Percentiles rank a stretch among this genome's conserved stretches.
Evolutionary conservation across 2,329 filamentous ascomycete species (phyloP).

Genomic region (Graphiopsis chlorocephala): DNA sequence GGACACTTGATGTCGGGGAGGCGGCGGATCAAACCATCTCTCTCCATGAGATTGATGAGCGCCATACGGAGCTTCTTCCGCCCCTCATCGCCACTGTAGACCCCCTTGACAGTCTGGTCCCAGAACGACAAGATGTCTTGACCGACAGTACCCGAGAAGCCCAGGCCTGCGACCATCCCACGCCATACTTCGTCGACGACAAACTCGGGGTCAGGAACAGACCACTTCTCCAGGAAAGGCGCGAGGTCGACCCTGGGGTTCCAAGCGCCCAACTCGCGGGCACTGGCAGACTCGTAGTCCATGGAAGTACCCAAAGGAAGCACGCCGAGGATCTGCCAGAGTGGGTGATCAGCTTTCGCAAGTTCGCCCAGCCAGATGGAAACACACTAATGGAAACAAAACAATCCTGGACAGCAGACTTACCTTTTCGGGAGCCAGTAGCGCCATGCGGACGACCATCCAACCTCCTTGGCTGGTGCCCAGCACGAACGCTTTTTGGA

Average conservation of each 20-base stretch:
- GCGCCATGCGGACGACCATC: slow-evolving; percentile 50
- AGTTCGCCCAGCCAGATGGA: background rate
- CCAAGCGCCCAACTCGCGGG: slow-evolving; percentile 48
- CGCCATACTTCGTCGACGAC: slow-evolving; percentile 38
- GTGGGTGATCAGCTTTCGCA: background rate
- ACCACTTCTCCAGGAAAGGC: slow-evolving; percentile 30
- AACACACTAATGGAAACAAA: background rate
- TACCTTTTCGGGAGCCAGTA: slow-evolving; percentile 45
- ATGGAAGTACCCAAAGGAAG: slow-evolving; percentile 52
- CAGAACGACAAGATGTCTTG: slow-evolving; percentile 41
- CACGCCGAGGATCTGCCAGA: slow-evolving; percentile 45
- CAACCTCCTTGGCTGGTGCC: slow-evolving; percentile 54
- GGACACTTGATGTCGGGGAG: slow-evolving; percentile 48
- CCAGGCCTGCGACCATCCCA: slow-evolving; percentile 11
- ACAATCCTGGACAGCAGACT: background rate
- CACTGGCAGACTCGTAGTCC: slow-evolving; percentile 46
- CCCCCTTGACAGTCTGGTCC: slow-evolving; percentile 40
- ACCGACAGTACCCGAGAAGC: slow-evolving; percentile 42
- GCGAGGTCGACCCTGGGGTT: slow-evolving; percentile 36
- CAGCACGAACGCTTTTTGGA: slow-evolving; percentile 44
- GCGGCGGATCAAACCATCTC: slow-evolving; percentile 46
- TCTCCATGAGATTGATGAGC: slow-evolving; percentile 46
- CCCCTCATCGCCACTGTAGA: slow-evolving; percentile 50
- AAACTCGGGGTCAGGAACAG: slow-evolving; percentile 42
- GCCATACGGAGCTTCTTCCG: slow-evolving; percentile 47